These are phyloP conservation scores for Linum tenue DNA, from an alignment of 345 rosid genomes.

Conservation along the genomic window DNA sequence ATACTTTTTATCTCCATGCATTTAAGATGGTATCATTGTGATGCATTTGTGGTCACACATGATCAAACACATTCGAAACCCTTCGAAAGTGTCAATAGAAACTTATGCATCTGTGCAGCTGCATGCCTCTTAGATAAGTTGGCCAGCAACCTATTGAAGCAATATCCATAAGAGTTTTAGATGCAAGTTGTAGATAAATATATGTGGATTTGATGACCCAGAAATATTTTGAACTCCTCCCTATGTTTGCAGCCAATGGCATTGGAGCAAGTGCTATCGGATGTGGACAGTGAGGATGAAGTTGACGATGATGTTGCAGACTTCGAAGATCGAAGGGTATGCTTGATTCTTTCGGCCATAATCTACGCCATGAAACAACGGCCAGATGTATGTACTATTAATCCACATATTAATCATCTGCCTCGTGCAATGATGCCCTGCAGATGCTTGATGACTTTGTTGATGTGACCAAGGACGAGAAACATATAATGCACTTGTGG, in stretches of 20 bases:
- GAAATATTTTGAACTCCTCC: not conserved
- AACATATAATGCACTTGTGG: conserved; percentile 97
- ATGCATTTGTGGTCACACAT: no score
- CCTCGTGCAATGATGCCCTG: conserved; percentile 13
- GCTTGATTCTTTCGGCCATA: conserved; percentile 11
- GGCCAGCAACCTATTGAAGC: no score
- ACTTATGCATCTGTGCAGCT: not conserved
- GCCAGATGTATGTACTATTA: not conserved
- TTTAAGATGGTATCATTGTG: no score
- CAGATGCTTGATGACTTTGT: conserved; percentile 99
- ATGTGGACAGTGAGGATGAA: conserved; percentile 97
- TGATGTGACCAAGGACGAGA: conserved; percentile 94
- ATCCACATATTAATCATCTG: not conserved
- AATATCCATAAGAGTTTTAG: no score
- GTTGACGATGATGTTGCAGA: conserved; percentile 99
- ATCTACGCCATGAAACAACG: not conserved
- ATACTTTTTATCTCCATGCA: no score
- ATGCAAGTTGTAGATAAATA: not conserved
- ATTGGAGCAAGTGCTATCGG: conserved; percentile 83
- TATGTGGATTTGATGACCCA: not conserved
- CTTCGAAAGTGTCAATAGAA: not conserved
- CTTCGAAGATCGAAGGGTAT: conserved; percentile 95
- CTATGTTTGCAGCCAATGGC: conserved; percentile 67
- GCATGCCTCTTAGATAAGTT: no score
- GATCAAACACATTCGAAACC: no score